Conservation (phyloP, 148 eudicot genomes). For the Camellia japonica region DNA sequence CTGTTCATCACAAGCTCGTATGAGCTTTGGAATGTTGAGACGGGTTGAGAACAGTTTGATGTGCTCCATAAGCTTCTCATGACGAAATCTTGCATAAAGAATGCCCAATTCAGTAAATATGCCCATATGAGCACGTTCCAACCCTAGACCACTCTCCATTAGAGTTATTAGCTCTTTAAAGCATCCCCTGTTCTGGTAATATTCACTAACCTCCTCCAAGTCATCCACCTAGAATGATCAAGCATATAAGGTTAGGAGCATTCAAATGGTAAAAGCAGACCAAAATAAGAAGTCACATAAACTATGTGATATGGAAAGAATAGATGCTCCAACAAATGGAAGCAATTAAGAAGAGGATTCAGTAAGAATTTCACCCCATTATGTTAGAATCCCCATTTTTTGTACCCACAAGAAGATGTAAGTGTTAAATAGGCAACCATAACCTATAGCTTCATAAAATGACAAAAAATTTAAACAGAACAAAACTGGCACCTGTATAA, state of each 20-base stretch:
- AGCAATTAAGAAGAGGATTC: too few relatives aligned
- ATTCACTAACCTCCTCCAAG: slow-evolving; percentile 86
- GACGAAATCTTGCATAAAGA: slow-evolving; percentile 89
- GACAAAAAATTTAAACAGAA: too few relatives aligned
- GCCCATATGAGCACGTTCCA: slow-evolving; percentile 99
- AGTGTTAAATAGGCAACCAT: not conserved
- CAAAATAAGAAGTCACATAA: too few relatives aligned
- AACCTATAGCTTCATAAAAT: too few relatives aligned
- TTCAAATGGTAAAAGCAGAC: too few relatives aligned
- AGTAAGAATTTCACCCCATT: too few relatives aligned
- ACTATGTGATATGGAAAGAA: too few relatives aligned
- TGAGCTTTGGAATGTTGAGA: slow-evolving; percentile 93
- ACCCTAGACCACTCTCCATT: slow-evolving; percentile 94
- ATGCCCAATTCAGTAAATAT: slow-evolving; percentile 92
- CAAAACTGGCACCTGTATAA: slow-evolving; percentile 55
- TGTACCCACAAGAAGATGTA: too few relatives aligned
- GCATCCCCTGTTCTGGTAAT: slow-evolving; percentile 87
- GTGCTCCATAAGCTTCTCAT: slow-evolving; percentile 98
- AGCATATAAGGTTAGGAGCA: too few relatives aligned
- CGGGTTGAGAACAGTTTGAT: slow-evolving; percentile 87
- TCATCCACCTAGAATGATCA: slow-evolving; percentile 66
- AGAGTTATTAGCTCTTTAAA: slow-evolving; percentile 81
- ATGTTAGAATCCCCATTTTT: too few relatives aligned
- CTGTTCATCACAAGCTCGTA: slow-evolving; percentile 92
- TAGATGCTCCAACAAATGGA: too few relatives aligned